Conservation (phyloP, 1,284 basidiomycete species). For the Ceratobasidium sp. region DNA sequence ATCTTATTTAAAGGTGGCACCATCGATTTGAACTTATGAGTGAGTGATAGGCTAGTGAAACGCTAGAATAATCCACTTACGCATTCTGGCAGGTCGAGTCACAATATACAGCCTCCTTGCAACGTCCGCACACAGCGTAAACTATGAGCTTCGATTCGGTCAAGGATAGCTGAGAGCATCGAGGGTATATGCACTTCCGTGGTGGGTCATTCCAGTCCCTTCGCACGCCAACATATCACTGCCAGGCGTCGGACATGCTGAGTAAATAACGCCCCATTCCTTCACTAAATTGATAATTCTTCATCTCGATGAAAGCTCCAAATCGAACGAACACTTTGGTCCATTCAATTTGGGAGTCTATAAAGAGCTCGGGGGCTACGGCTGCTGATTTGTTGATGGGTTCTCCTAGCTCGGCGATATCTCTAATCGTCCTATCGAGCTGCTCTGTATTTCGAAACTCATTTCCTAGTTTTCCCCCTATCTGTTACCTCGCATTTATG, state of each 20-base stretch:
- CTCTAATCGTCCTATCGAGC: neutral
- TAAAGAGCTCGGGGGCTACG: neutral
- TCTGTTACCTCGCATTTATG: neutral
- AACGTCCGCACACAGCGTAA: neutral
- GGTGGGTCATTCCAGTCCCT: neutral
- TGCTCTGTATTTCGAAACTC: neutral
- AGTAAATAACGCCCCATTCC: neutral
- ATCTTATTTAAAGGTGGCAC: neutral
- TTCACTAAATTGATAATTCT: neutral
- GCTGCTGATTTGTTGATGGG: neutral
- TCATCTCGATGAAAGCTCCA: neutral
- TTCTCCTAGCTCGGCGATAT: neutral
- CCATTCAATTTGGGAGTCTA: neutral
- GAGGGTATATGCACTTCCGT: conserved; percentile 7
- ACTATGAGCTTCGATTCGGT: neutral
- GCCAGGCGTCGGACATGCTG: neutral
- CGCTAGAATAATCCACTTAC: neutral
- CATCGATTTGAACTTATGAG: neutral
- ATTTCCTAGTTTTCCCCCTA: neutral
- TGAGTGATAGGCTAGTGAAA: neutral
- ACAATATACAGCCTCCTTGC: neutral
- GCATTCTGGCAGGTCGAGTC: neutral
- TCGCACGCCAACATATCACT: neutral
- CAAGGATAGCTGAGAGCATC: neutral
- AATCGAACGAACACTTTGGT: neutral